Base-by-base conservation (phyloP, 176 grass and related monocot species). In the Cenchrus americanus region DNA sequence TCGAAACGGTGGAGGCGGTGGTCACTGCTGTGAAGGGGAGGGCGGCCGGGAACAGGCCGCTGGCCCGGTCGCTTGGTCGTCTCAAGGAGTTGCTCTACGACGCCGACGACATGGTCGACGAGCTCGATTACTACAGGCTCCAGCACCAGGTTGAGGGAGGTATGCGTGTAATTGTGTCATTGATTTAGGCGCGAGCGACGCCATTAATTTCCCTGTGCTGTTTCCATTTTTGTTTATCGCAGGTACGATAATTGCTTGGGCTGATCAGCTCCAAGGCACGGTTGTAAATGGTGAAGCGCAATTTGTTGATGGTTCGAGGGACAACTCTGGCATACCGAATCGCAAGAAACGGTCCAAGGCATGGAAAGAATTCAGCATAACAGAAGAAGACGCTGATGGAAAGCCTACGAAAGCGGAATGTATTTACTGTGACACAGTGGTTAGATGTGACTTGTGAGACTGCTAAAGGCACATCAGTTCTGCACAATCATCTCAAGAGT, bases 71-170 rank as follows among this genome's bases (percentile, higher is more conserved):
- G 0, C 80, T 88, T 10, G 17, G 17, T 5, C 53, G 47, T 3
- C 43, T 89, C 58, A 57, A 51, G 73, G 87, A 89, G 42, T 6
- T 80, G 24, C 76, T 89, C 8, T 85, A 84, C 5, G 82, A 89
- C 17, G 55, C 87, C 9, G 87, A 89, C 15, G 69, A 89, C 10
- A 5, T 34, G 5, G 10, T 89, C 43, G 81, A 89, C 70, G 76
- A 89, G 8, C 82, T 89, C 27, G 68, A 85, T 37, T 80, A 89
- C 77, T 85, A 12, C 77, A 80, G 82, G 71, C 79, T 87, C 11
- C 52, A 70, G 0, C 79, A 82, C 24, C 71, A 77, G 62, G 43
- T 87, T 21, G 1, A 82, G 26, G 85, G 14, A 82, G 79, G 85
- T 87, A 74, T 32, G 23, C 11, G 10, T 48, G 46, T 11, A 2